These are phyloP conservation scores for Barnettozyma vustinii DNA, from an alignment of 805 yeast species.

Conservation along the genomic window DNA sequence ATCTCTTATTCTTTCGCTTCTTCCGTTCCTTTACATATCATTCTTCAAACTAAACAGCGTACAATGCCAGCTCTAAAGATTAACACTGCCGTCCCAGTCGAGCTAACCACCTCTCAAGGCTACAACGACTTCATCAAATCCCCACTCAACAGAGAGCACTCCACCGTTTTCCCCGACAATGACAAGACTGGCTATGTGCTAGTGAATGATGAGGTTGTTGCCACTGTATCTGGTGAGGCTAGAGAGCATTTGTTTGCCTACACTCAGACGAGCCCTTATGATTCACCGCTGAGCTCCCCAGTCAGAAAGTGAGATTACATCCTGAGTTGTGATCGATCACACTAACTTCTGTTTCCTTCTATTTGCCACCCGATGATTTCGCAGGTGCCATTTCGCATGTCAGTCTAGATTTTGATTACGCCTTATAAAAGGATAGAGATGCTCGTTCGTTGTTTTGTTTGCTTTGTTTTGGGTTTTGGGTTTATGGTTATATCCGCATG, in stretches of 20 bases:
- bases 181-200: conserved; percentile 31
- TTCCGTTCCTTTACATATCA: neutral
- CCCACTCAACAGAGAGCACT: conserved; percentile 25
- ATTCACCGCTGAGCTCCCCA: conserved; percentile 4
- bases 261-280: neutral
- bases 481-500: neutral
- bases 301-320: conserved; percentile 2
- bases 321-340: too few species aligned
- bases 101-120: conserved; percentile 34
- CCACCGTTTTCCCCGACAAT: conserved; percentile 34
- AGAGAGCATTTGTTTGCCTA: conserved; percentile 18
- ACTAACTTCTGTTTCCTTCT: neutral
- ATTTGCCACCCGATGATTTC: neutral
- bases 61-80: conserved; percentile 10
- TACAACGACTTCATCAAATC: conserved; percentile 35
- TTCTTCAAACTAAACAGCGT: neutral
- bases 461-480: neutral
- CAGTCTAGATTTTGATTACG: neutral
- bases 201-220: conserved; percentile 31
- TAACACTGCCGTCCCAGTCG: conserved; percentile 31
- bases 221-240: conserved; percentile 35
- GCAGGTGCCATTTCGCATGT: neutral
- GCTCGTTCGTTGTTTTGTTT: neutral
- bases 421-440: neutral
- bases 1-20: neutral